phyloP scores from a whole-genome alignment of 768 basidiomycete genomes.

The Tylopilus rubrobrunneus region DNA sequence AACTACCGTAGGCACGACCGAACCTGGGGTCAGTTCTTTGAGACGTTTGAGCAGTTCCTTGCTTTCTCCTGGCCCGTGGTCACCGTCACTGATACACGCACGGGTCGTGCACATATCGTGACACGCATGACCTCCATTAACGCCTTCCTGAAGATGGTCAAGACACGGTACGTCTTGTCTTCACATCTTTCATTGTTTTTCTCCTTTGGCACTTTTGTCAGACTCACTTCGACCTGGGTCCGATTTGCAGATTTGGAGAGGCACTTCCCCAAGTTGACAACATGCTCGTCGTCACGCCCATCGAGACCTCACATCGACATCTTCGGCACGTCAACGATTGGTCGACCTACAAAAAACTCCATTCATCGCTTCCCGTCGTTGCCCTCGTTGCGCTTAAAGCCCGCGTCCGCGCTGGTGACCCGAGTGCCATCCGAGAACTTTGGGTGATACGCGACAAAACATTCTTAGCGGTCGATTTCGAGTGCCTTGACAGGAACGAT shows the following conservation, averaged over 20 bases:
- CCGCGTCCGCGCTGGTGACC: conserved; percentile 64
- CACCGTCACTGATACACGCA: conserved; percentile 67
- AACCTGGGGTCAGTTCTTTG: conserved; percentile 76
- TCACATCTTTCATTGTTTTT: no score
- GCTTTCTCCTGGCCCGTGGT: conserved; percentile 83
- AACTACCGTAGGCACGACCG: conserved; percentile 59
- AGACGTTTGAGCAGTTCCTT: conserved; percentile 75
- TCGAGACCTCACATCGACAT: conserved; percentile 65
- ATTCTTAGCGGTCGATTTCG: conserved; percentile 71
- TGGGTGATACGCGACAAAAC: conserved; percentile 73
- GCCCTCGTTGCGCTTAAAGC: conserved; percentile 60
- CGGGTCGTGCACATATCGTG: conserved; percentile 74
- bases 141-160: conserved; percentile 82
- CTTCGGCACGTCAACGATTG: conserved; percentile 69
- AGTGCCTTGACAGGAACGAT: conserved; percentile 70
- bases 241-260: conserved; percentile 57
- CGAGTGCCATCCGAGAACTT: conserved; percentile 56
- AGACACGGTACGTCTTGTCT: conserved; percentile 51
- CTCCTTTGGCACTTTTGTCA: background rate
- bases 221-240: background rate
- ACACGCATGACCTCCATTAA: conserved; percentile 69
- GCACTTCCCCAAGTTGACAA: conserved; percentile 70
- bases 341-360: conserved; percentile 62
- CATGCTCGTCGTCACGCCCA: conserved; percentile 62
- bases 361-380: conserved; percentile 68